A percentile compares a stretch with the other conserved stretches of the same genome.
Evolutionary conservation across 768 basidiomycete genomes (phyloP).

Genomic region (Macrolepiota albuminosa): DNA sequence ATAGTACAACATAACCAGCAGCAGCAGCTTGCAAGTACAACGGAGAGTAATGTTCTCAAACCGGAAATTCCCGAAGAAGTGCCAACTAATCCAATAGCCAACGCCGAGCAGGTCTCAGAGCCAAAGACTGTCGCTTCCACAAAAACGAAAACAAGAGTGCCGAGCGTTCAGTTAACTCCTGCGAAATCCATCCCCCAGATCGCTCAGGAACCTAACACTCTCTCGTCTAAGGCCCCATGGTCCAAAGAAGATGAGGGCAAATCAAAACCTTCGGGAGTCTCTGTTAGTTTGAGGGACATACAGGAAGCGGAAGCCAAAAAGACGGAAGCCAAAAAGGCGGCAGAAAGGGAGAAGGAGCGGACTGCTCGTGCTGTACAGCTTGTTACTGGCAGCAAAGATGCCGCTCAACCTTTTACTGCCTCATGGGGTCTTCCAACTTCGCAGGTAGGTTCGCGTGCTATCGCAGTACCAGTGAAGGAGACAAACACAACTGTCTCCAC

Average conservation of each 20-base stretch:
- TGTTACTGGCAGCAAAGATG: slow-evolving; percentile 40
- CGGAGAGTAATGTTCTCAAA: slow-evolving; percentile 1
- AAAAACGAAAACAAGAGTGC: slow-evolving; percentile 17
- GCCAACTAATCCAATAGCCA: slow-evolving; percentile 2
- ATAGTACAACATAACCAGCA: slow-evolving; percentile 56
- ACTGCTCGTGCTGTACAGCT: slow-evolving; percentile 43
- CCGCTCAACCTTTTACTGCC: slow-evolving; percentile 56
- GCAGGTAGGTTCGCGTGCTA: slow-evolving; percentile 58
- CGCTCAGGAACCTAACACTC: slow-evolving; percentile 17
- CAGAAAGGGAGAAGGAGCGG: slow-evolving; percentile 68
- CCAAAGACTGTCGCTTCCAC: slow-evolving; percentile 14
- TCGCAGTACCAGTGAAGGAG: slow-evolving; percentile 37
- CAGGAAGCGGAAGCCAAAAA: slow-evolving; percentile 90
- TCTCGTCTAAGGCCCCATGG: slow-evolving; percentile 55
- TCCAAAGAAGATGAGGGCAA: slow-evolving; percentile 65
- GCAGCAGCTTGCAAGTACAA: slow-evolving; percentile 28
- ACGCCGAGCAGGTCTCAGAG: slow-evolving; percentile 14
- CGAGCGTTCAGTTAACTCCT: slow-evolving; percentile 12
- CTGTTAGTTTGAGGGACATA: slow-evolving; percentile 84
- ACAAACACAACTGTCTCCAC: slow-evolving; percentile 16
- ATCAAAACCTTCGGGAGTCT: slow-evolving; percentile 33
- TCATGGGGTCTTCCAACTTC: slow-evolving; percentile 88
- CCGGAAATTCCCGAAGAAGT: slow-evolving; percentile 13
- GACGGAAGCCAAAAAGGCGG: slow-evolving; percentile 69
- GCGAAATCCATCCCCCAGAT: slow-evolving; percentile 14